Evolutionary conservation across 495 filamentous ascomycete genomes (phyloP), one percentile per base, ranked within the genome.

Genomic region (Xylaria telfairii): DNA sequence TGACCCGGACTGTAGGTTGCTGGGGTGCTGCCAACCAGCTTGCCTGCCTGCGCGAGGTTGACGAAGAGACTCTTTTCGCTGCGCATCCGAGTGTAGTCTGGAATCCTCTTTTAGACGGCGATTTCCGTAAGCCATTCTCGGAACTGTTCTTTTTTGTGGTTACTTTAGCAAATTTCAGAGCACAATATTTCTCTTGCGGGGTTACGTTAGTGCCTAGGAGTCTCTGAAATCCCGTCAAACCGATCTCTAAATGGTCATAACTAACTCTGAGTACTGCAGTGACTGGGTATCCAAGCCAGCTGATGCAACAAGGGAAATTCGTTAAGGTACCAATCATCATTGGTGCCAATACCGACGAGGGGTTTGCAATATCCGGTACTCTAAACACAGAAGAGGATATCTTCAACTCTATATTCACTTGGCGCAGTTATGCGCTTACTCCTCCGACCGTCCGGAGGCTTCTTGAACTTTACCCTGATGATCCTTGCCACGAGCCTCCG

Each of bases 341-440:
- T 49, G 89, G 90, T 15, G 83, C 88, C 39, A 89, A 87, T 73
- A 79, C 87, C 68, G 89, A 92, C 73, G 89, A 91, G 67, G 71
- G 67, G 7, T 73, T 73, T 54, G 44, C 60, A n/a, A 65, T 73
- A 24, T 67, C 71, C 1, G 68, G 68, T 34, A 70, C 42, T 30
- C 32, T 49, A 26, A 54, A 74, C 53, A 71, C 67, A 73, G 79
- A n/a, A 54, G 68, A 67, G 75, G 82, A 67, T 69, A 75, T 68
- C 75, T 80, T 73, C 72, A 73, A 72, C 72, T 79, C 44, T 75
- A 79, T 32, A 65, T 79, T 28, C 64, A 73, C 6, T 57, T 84
- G 56, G 84, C 82, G 59, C 54, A 74, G 44, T 13, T 78, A 76
- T 59, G 76, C 72, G 12, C 68, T 79, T 34, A 74, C 74, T 2